Conservation (phyloP, 371 early-diverging fungal genomes). For the Nosema muscidifuracis region DNA sequence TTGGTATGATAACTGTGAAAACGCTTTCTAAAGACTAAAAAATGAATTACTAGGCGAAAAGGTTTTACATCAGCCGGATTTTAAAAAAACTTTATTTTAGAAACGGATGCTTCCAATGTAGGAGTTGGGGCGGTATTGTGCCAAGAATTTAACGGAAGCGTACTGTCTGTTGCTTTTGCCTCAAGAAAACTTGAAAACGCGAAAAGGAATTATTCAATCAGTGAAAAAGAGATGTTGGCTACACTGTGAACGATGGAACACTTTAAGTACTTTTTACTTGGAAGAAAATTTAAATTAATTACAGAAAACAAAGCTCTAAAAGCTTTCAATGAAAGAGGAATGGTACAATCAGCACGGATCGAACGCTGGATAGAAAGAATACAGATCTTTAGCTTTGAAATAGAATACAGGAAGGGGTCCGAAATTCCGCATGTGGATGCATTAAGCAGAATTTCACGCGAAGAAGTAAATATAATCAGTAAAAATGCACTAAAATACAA, state of each 20-base stretch:
- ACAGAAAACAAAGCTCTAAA: constrained; percentile 53
- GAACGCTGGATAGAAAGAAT: constrained; percentile 33
- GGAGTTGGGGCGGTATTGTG: no score
- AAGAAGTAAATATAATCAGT: no score
- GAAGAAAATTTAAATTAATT: constrained; percentile 32
- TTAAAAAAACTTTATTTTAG: no score
- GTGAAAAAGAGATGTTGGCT: constrained; percentile 45
- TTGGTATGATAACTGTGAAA: constrained; percentile 3
- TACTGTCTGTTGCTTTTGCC: constrained; percentile 11
- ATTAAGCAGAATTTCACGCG: no score
- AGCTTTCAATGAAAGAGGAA: constrained; percentile 13
- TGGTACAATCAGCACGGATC: constrained; percentile 2
- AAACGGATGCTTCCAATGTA: no score
- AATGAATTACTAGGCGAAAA: background rate
- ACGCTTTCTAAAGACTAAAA: background rate
- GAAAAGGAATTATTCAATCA: constrained; percentile 31
- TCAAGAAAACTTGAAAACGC: constrained; percentile 15
- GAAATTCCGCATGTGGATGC: no score
- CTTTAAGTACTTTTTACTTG: constrained; percentile 38
- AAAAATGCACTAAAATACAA: no score
- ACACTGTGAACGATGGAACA: constrained; percentile 29
- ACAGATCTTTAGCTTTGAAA: constrained; percentile 17
- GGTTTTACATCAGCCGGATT: background rate
- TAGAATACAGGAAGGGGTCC: constrained; percentile 32
- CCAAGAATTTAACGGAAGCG: background rate